Percentiles rank a stretch among this genome's conserved stretches.
phyloP scores from a whole-genome alignment of 169 alveolate species.

The Plasmodium yoelii region DNA sequence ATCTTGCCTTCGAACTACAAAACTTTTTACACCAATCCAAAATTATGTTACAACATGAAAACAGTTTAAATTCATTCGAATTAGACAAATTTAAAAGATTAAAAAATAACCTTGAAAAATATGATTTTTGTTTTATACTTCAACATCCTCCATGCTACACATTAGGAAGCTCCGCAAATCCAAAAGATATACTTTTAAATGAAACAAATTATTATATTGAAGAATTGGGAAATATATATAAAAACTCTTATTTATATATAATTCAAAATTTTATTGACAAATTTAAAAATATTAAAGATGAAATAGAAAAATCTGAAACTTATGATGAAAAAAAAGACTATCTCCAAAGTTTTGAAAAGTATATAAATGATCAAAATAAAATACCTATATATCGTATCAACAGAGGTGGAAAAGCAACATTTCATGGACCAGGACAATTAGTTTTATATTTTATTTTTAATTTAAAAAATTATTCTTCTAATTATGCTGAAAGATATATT shows the following conservation, averaged over 20 bases:
- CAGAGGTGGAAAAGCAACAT: slow-evolving; percentile 84
- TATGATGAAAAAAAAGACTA: slow-evolving; percentile 52
- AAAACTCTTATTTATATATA: slow-evolving; percentile 8
- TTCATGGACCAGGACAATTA: slow-evolving; percentile 85
- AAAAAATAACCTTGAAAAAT: slow-evolving; percentile 44
- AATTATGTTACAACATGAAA: slow-evolving; percentile 38
- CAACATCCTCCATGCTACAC: slow-evolving; percentile 83
- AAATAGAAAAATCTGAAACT: slow-evolving; percentile 14
- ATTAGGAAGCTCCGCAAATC: slow-evolving; percentile 78
- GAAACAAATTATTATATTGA: slow-evolving; percentile 37
- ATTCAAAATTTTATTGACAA: slow-evolving; percentile 26
- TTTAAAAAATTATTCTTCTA: slow-evolving; percentile 75
- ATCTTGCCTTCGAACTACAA: slow-evolving; percentile 61
- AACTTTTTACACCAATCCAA: slow-evolving; percentile 46
- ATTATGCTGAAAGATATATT: slow-evolving; percentile 34
- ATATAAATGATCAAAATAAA: slow-evolving; percentile 14
- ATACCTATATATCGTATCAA: slow-evolving; percentile 78
- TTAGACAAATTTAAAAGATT: slow-evolving; percentile 35
- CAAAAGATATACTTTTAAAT: slow-evolving; percentile 47
- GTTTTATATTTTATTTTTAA: slow-evolving; percentile 80
- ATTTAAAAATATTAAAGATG: slow-evolving; percentile 14
- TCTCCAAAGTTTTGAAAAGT: slow-evolving; percentile 9
- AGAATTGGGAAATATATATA: slow-evolving; percentile 43
- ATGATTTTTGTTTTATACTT: slow-evolving; percentile 78
- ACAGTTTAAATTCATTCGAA: slow-evolving; percentile 7